Evolutionary conservation across 148 eudicot species (phyloP), one percentile per base, ranked within the genome.

Genomic region (Rhododendron mucronatum): DNA sequence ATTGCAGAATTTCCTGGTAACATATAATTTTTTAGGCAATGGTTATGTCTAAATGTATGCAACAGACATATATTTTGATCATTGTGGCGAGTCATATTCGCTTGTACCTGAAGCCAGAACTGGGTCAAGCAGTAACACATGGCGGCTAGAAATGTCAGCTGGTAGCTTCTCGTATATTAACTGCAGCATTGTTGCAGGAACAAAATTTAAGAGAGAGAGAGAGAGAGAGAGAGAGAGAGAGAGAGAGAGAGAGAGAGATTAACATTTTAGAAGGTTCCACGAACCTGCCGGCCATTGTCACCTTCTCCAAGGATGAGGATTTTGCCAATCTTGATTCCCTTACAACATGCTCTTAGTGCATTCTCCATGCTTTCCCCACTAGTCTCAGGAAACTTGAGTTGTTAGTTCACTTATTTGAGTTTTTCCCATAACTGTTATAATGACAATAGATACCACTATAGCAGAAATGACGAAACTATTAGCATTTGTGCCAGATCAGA

Each of bases 301-400:
- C 99, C 99, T 92, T 95, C 98, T 90, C 98, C 92, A 81, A 95
- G 99, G 86, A 96, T 96, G 79, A 96, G 98, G 85, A 96, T 96
- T 90, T 96, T 96, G 53, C 99, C 98, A 44, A 96, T 93, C 87
- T 96, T 96, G 57, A 96, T 95, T 81, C 99, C 99, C 86, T 96
- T 96, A 83, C 99, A 96, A 88, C 99, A 96, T 84, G 99, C 99
- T 47, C 99, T 90, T 87, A 95, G 87, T 74, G 99, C 99, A 89
- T 96, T 96, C 88, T 96, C 99, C 98, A 96, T 96, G 87, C 99
- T 96, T 90, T 96, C 99, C 61, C 99, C 99, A 87, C 99, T 48
- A 71, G 89, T 95, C 89, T n/a, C 69, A 85, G 59, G 33, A 88
- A 85, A 83, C 3, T 30, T 35, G 9, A 55, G 65, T 3, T 55